Evolutionary conservation across 1,139 yeast genomes (phyloP).

Genomic region (Yamadazyma atlantica): DNA sequence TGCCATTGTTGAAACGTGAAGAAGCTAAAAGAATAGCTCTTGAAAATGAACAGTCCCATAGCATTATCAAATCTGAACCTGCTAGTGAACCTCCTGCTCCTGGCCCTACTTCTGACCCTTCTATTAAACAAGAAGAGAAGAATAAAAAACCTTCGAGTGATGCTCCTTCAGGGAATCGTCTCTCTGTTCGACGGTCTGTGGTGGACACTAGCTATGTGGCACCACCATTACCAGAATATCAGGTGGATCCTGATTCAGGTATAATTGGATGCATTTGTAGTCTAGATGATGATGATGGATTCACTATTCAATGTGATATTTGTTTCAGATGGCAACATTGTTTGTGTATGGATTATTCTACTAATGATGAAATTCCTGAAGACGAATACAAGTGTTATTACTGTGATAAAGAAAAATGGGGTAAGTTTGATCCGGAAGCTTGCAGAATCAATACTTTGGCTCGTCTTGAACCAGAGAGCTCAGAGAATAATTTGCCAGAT

Average conservation of each 20-base stretch:
- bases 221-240: slow-evolving; percentile 46
- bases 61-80: too few relatives aligned
- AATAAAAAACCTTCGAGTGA: not conserved
- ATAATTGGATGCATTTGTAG: slow-evolving; percentile 89
- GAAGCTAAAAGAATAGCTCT: slow-evolving; percentile 2
- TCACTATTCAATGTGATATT: slow-evolving; percentile 89
- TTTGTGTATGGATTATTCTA: slow-evolving; percentile 74
- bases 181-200: not conserved
- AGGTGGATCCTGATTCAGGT: slow-evolving; percentile 79
- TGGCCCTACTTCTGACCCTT: not conserved
- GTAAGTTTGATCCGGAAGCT: slow-evolving; percentile 45
- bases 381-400: slow-evolving; percentile 73
- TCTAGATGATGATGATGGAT: slow-evolving; percentile 89
- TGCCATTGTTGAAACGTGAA: slow-evolving; percentile 38
- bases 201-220: slow-evolving; percentile 8
- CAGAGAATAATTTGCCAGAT: too few relatives aligned
- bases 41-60: not conserved
- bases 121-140: not conserved
- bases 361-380: slow-evolving; percentile 78
- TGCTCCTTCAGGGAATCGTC: not conserved
- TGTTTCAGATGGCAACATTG: slow-evolving; percentile 97
- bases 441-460: slow-evolving; percentile 37
- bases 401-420: slow-evolving; percentile 62
- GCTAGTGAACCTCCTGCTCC: too few relatives aligned
- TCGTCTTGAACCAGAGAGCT: slow-evolving; percentile 27